Conservation (phyloP, 2,329 filamentous ascomycete species). For the Aspergillus aculeatinus region DNA sequence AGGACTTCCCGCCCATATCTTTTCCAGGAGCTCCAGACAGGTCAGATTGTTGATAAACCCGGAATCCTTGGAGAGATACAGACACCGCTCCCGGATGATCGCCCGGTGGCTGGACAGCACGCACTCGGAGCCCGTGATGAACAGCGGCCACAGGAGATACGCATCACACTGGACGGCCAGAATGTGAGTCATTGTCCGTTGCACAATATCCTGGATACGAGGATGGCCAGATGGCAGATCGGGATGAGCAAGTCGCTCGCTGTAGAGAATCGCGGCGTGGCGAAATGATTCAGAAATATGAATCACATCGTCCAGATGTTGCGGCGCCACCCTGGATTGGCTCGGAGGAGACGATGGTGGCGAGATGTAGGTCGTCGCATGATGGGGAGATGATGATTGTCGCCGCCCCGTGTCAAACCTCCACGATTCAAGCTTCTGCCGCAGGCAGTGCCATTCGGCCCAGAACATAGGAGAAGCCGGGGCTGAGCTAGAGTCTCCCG, state of each 20-base stretch:
- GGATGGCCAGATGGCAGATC: conserved; percentile 68
- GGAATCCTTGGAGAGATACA: conserved; percentile 81
- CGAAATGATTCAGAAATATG: conserved; percentile 89
- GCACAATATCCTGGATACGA: conserved; percentile 80
- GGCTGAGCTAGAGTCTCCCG: conserved; percentile 19
- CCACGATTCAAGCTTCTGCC: conserved; percentile 75
- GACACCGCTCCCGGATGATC: conserved; percentile 75
- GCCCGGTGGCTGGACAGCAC: conserved; percentile 76
- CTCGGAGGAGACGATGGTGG: conserved; percentile 27
- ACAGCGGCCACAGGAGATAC: conserved; percentile 89
- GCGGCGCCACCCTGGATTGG: conserved; percentile 46
- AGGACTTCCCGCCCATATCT: conserved; percentile 64
- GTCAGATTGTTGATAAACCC: conserved; percentile 93
- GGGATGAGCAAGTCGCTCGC: conserved; percentile 79
- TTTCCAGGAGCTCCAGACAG: conserved; percentile 80
- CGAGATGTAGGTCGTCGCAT: conserved; percentile 27
- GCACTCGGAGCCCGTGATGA: conserved; percentile 86
- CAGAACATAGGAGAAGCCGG: conserved; percentile 59
- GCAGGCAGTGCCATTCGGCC: conserved; percentile 81
- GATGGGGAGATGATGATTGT: conserved; percentile 17
- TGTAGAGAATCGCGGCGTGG: conserved; percentile 84
- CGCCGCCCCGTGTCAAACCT: conserved; percentile 58
- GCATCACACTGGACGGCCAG: conserved; percentile 79
- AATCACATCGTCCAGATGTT: conserved; percentile 70
- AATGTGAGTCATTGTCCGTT: conserved; percentile 79